A percentile compares a stretch with the other conserved stretches of the same genome.
These are phyloP conservation scores for Rhizophagus prolifer DNA, from an alignment of 192 early-diverging fungal genomes.

Conservation along the genomic window DNA sequence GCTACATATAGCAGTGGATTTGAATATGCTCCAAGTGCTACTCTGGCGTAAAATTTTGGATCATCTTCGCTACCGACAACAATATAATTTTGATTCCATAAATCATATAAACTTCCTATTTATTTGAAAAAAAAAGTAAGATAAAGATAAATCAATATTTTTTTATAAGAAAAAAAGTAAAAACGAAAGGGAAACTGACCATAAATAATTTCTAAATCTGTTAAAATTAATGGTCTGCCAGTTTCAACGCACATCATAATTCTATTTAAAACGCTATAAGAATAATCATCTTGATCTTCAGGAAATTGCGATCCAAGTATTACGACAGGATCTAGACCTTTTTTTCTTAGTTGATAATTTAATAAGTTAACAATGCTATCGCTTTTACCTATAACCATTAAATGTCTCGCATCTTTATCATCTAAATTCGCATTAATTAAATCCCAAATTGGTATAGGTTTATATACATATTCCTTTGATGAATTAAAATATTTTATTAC, in stretches of 20 bases:
- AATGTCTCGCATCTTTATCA: slow-evolving; percentile 19
- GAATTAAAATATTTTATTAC: neutral
- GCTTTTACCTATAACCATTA: neutral
- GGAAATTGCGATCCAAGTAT: slow-evolving; percentile 26
- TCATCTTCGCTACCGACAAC: neutral
- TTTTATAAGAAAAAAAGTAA: no score
- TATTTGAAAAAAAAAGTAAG: no score
- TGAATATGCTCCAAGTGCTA: slow-evolving; percentile 21
- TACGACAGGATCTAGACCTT: slow-evolving; percentile 8
- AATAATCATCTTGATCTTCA: slow-evolving; percentile 14
- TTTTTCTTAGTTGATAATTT: neutral
- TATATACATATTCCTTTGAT: neutral
- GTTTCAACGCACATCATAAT: slow-evolving; percentile 29
- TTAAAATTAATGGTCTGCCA: slow-evolving; percentile 11
- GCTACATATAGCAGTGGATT: slow-evolving; percentile 26
- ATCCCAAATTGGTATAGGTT: neutral
- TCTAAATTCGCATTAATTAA: slow-evolving; percentile 13
- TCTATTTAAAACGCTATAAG: slow-evolving; percentile 25
- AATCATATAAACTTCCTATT: no score
- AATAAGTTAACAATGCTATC: slow-evolving; percentile 5
- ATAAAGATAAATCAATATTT: no score
- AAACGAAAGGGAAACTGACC: no score
- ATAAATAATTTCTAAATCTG: neutral
- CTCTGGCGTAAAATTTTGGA: slow-evolving; percentile 17
- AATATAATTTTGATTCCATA: no score